Base-by-base conservation (phyloP, 345 rosid genomes). In the Brassica nigra region DNA sequence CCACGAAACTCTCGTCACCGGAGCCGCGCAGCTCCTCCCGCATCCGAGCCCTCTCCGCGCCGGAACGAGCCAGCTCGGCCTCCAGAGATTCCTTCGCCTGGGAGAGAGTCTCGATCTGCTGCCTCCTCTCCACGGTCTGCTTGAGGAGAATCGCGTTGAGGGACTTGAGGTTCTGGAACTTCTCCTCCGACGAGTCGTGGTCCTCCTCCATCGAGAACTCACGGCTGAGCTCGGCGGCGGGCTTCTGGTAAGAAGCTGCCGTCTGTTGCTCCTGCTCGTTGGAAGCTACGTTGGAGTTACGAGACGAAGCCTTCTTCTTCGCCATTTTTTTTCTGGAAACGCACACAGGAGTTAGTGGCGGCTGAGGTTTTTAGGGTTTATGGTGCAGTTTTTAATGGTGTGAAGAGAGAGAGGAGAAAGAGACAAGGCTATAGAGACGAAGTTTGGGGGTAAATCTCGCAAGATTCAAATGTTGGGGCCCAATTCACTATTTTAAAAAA, bases 141-240 rank as follows among this genome's bases (percentile, higher is more conserved):
- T 88, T 88, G 71, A 92, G 75, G 42, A 95, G 98, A 71, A 87
- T 8, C 20, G 80, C 67, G 81, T 91, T 91, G 62, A 92, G 93
- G 1, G 85, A 77, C 71, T 89, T 90, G 42, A 94, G 80, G 49
- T 70, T 88, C 57, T 87, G 87, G 7, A 92, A 59, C 86, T 84
- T 89, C 80, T 89, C 93, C 6, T 72, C 64, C 62, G 81, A 81
- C 34, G 77, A 71, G 33, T 80, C 76, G 23, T 80, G 61, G 42
- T 88, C 89, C 54, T 88, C 88, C 54, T 89, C 92, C 71, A 77
- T 73, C 36, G 82, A 76, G 42, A 62, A 72, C 62, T 72, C 55
- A 0, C 81, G 71, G 44, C 54, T 77, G 14, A 81, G 74, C 16
- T 61, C 11, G 3, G 14, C 66, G 62, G 66, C 27, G 8, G 81